These are phyloP conservation scores for Conringia planisiliqua DNA, from an alignment of 345 rosid genomes.

Conservation along the genomic window DNA sequence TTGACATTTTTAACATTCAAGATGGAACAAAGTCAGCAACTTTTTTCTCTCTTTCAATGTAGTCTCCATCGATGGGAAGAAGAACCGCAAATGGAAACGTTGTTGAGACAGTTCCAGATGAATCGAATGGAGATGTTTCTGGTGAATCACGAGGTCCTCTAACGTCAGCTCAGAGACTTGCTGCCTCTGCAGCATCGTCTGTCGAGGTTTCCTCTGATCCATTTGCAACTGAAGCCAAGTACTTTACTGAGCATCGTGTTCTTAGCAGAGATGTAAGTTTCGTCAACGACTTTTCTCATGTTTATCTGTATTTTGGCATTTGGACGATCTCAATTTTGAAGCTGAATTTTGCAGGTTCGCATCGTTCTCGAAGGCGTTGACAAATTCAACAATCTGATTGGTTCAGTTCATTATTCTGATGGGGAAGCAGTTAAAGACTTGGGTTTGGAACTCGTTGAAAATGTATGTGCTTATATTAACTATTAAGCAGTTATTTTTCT, in stretches of 20 bases:
- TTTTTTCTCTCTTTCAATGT: slow-evolving; percentile 26
- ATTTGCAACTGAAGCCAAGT: slow-evolving; percentile 80
- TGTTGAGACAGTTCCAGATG: slow-evolving; percentile 45
- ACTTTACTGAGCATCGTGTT: slow-evolving; percentile 85
- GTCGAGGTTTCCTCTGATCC: slow-evolving; percentile 73
- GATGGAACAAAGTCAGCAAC: neutral
- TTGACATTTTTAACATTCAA: neutral
- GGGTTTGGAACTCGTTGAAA: slow-evolving; percentile 88
- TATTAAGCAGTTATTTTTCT: neutral
- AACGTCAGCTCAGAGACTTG: slow-evolving; percentile 95
- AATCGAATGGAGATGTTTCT: slow-evolving; percentile 70
- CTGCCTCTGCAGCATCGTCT: slow-evolving; percentile 54
- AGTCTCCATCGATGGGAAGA: slow-evolving; percentile 91
- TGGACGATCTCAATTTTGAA: slow-evolving; percentile 3
- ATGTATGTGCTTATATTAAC: slow-evolving; percentile 45
- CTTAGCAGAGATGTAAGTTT: slow-evolving; percentile 76
- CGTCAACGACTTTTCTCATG: neutral
- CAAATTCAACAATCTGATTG: slow-evolving; percentile 88
- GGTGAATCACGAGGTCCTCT: slow-evolving; percentile 58
- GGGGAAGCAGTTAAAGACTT: slow-evolving; percentile 85
- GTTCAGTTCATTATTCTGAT: slow-evolving; percentile 88
- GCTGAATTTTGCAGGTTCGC: slow-evolving; percentile 61
- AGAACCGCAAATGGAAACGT: slow-evolving; percentile 48
- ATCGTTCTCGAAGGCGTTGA: slow-evolving; percentile 96
- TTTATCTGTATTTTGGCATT: slow-evolving; percentile 5